Conservation (phyloP, 108 stramenopile genomes). For the Cyclotella sp. region DNA sequence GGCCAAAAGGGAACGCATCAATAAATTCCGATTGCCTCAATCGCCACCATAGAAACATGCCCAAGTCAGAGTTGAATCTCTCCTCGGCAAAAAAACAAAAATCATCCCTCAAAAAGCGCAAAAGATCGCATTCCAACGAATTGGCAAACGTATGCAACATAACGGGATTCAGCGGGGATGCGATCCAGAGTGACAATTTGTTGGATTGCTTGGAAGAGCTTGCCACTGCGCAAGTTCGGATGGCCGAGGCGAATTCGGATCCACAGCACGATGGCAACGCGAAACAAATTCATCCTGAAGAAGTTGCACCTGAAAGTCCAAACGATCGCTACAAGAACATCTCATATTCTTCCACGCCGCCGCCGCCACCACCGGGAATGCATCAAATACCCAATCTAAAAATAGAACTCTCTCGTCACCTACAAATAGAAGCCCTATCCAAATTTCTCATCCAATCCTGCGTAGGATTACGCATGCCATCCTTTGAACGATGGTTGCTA, state of each 20-base stretch:
- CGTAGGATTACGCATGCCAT: constrained; percentile 65
- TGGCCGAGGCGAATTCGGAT: background rate
- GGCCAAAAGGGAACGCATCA: too few species aligned
- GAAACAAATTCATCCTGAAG: background rate
- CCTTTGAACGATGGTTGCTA: constrained; percentile 80
- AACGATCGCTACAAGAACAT: background rate
- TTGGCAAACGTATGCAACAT: constrained; percentile 23
- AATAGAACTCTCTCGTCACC: constrained; percentile 69
- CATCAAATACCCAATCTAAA: constrained; percentile 63
- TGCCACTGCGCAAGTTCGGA: constrained; percentile 13
- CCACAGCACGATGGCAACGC: background rate
- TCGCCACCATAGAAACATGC: too few species aligned
- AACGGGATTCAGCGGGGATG: constrained; percentile 16
- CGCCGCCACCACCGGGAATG: constrained; percentile 18
- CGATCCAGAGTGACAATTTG: constrained; percentile 9
- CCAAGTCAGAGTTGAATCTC: background rate
- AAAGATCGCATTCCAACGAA: background rate
- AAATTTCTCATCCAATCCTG: constrained; percentile 55
- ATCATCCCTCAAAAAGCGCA: background rate
- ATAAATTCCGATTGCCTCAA: too few species aligned
- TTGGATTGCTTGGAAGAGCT: constrained; percentile 37
- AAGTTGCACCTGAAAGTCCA: background rate
- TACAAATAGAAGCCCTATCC: constrained; percentile 64
- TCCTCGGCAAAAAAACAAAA: constrained; percentile 1
- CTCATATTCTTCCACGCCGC: background rate